Evolutionary conservation across 495 filamentous ascomycete genomes (phyloP), one percentile per base, ranked within the genome.

Genomic region (Trichoderma orchidacearum): DNA sequence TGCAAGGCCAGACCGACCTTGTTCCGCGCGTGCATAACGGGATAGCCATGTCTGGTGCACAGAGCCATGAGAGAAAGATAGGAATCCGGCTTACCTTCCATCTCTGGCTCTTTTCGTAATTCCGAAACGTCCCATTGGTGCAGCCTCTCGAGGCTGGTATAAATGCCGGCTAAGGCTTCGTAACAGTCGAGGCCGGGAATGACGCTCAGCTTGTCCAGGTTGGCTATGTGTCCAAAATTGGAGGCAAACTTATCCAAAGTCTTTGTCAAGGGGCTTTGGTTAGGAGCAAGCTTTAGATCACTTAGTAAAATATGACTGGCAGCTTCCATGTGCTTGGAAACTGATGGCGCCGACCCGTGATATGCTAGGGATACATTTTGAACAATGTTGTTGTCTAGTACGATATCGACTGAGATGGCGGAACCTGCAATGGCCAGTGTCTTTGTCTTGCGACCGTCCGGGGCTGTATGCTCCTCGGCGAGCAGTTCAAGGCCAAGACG

Each of bases 81-180:
- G 12, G 80, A 77, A 31, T 81, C 75, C n/a, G 64, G 64, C 56
- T 76, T 76, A 5, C 65, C 62, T 28, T 63, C 69, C 56, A 77
- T 69, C 1, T 69, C 58, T 0, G 69, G 68, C n/a, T 79, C 76
- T 53, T 75, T 66, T 48, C 80, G 76, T 7, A 84, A 61, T 55
- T 78, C 81, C 63, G 81, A 79, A 51, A 84, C 67, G 63, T 91
- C 87, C 67, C 83, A 80, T 60, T 84, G 66, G 69, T 86, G 81
- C 60, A 93, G 61, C 56, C 68, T 78, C 21, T 70, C 66, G 29
- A 92, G 67, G 59, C 83, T 86, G 51, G 75, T 75, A 65, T 83
- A 85, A 5, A 98, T 75, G 6, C 90, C 90, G 30, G 86, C 86
- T 15, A 96, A 76, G 5, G 90, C 93, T 68, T 93, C 88, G 64